A percentile compares a stretch with the other conserved stretches of the same genome.
Evolutionary conservation across 495 filamentous ascomycete genomes (phyloP).

Genomic region (Entonaema liquescens): DNA sequence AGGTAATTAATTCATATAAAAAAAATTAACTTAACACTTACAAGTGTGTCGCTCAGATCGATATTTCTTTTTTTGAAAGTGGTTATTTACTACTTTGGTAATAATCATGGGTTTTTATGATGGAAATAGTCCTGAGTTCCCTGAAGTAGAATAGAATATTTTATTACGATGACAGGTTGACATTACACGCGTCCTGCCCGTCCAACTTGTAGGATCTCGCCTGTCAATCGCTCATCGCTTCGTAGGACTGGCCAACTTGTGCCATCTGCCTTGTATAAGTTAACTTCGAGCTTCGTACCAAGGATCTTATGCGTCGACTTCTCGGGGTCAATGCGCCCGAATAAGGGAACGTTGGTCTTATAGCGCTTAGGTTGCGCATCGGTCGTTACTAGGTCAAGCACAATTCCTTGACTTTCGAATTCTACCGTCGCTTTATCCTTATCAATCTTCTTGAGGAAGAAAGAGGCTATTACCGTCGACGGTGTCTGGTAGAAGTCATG

Average conservation of each 20-base stretch:
- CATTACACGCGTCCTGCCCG: constrained; percentile 72
- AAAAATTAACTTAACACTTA: not conserved
- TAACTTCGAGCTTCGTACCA: constrained; percentile 95
- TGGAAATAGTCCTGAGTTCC: not conserved
- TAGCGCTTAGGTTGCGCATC: constrained; percentile 82
- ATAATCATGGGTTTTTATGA: constrained; percentile 3
- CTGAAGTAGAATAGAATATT: not conserved
- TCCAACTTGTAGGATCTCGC: constrained; percentile 85
- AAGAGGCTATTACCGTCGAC: constrained; percentile 82
- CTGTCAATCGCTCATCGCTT: constrained; percentile 79
- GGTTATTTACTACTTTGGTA: not conserved
- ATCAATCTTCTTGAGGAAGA: constrained; percentile 97
- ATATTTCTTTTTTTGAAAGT: not conserved
- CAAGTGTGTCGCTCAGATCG: not conserved
- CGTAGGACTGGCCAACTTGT: constrained; percentile 89
- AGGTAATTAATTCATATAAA: no score
- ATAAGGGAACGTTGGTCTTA: constrained; percentile 76
- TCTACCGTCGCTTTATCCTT: constrained; percentile 75
- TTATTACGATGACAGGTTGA: not conserved
- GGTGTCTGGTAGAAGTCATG: constrained; percentile 96
- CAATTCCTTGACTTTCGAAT: constrained; percentile 66
- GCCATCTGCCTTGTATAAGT: constrained; percentile 81
- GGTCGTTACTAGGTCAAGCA: constrained; percentile 81
- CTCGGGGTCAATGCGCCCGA: constrained; percentile 74
- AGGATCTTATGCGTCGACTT: constrained; percentile 83